Evolutionary conservation across 345 rosid genomes (phyloP).

Genomic region (Pelargonium nanum): DNA sequence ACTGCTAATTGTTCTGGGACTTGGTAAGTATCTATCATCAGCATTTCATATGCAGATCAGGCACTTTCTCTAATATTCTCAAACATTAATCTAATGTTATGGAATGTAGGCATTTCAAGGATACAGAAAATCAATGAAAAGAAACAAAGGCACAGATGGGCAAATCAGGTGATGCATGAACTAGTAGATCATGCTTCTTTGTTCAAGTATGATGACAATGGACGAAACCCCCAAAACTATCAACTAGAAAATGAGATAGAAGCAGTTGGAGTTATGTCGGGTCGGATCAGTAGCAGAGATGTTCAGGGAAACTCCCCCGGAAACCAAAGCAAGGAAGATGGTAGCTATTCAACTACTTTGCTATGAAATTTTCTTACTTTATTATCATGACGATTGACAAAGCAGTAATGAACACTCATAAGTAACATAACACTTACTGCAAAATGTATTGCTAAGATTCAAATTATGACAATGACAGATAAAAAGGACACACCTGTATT

Average conservation of each 20-base stretch:
- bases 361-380: no score
- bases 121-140: conserved; percentile 21
- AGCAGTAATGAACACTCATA: no score
- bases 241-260: neutral
- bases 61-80: no score
- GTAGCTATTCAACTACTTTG: no score
- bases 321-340: no score
- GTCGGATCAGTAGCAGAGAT: neutral
- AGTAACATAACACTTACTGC: no score
- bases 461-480: no score
- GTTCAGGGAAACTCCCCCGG: no score
- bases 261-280: neutral
- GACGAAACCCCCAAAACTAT: conserved; percentile 6
- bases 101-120: conserved; percentile 19
- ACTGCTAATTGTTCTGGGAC: neutral
- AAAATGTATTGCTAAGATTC: no score
- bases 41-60: neutral
- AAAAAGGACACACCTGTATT: no score
- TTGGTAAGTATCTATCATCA: neutral
- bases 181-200: conserved; percentile 9
- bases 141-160: conserved; percentile 37
- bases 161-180: conserved; percentile 33
- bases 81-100: neutral
- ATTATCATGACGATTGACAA: no score
- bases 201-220: conserved; percentile 19